Evolutionary conservation across 345 rosid genomes (phyloP), one percentile per base, ranked within the genome.

Genomic region (Moringa oleifera): DNA sequence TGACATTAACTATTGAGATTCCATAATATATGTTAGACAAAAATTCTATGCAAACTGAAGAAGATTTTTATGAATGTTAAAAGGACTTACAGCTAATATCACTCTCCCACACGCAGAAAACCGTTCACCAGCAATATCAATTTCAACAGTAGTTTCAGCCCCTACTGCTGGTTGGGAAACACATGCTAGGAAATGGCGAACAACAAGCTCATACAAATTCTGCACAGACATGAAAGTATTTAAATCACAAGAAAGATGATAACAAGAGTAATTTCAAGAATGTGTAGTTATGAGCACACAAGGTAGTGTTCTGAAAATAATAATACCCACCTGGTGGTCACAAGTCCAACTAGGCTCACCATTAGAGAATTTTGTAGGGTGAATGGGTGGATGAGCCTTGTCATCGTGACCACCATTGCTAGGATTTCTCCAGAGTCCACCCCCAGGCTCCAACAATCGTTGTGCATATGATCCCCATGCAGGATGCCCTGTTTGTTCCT

Each of bases 331-430:
- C 64, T 66, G 85, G 75, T 94, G 99, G 69, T 94, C 97, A 72
- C 82, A 87, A 58, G 85, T 94, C 99, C 97, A 94, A 55, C 77
- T 53, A 62, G 65, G 71, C 76, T 93, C 96, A 58, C 99, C 99
- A 54, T 82, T 50, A 53, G 97, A 93, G 83, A 80, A 93, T 65
- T 90, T 93, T 58, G 99, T 90, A 7, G 99, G 99, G 64, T 93
- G 99, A 63, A 93, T 93, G 59, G 99, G 99, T 59, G 99, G 99
- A 68, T 93, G 99, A 49, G 99, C 99, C 77, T 93, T 90, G 79
- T 93, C 99, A 68, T 93, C 99, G 71, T 86, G 99, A 55, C 99
- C 99, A 70, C 97, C 99, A 71, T 71, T 82, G 66, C 92, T 69
- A 59, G 99, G 99, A 75, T 85, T 90, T 83, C 92, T 86, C 99